Evolutionary conservation across 1,284 basidiomycete species (phyloP).

Genomic region (Violaceomyces palustris): DNA sequence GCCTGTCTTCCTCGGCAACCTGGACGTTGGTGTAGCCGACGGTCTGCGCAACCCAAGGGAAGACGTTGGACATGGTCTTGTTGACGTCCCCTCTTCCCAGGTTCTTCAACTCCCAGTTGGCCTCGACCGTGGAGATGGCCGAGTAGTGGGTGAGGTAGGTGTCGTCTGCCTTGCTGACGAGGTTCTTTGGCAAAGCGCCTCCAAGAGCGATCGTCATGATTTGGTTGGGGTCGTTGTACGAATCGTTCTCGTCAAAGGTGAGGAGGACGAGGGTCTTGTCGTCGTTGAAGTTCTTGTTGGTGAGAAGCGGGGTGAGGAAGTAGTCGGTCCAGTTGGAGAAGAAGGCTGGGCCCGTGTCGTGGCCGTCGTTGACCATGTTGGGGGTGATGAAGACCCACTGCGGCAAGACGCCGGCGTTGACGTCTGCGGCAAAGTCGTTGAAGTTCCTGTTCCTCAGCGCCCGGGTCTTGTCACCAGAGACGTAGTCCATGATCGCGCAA

Average conservation of each 20-base stretch:
- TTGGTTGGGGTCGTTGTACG: slow-evolving; percentile 50
- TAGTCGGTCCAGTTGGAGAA: slow-evolving; percentile 58
- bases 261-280: slow-evolving; percentile 60
- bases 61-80: slow-evolving; percentile 58
- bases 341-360: slow-evolving; percentile 61
- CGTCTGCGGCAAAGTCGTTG: slow-evolving; percentile 58
- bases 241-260: slow-evolving; percentile 62
- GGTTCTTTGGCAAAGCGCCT: slow-evolving; percentile 18
- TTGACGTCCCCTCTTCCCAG: slow-evolving; percentile 38
- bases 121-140: slow-evolving; percentile 61
- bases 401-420: slow-evolving; percentile 58
- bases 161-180: slow-evolving; percentile 25
- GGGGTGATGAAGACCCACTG: slow-evolving; percentile 66
- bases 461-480: slow-evolving; percentile 57
- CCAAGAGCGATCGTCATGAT: slow-evolving; percentile 39
- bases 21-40: slow-evolving; percentile 49
- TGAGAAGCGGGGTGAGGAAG: slow-evolving; percentile 61
- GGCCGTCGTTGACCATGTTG: slow-evolving; percentile 61
- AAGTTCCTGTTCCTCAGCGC: slow-evolving; percentile 63
- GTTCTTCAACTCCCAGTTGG: slow-evolving; percentile 58
- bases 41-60: slow-evolving; percentile 56
- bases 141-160: slow-evolving; percentile 62
- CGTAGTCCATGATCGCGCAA: slow-evolving; percentile 56
- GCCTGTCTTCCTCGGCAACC: slow-evolving; percentile 19
- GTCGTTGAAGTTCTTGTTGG: slow-evolving; percentile 58